phyloP scores from a whole-genome alignment of 2,329 filamentous ascomycete species.

The Beauveria sp. region DNA sequence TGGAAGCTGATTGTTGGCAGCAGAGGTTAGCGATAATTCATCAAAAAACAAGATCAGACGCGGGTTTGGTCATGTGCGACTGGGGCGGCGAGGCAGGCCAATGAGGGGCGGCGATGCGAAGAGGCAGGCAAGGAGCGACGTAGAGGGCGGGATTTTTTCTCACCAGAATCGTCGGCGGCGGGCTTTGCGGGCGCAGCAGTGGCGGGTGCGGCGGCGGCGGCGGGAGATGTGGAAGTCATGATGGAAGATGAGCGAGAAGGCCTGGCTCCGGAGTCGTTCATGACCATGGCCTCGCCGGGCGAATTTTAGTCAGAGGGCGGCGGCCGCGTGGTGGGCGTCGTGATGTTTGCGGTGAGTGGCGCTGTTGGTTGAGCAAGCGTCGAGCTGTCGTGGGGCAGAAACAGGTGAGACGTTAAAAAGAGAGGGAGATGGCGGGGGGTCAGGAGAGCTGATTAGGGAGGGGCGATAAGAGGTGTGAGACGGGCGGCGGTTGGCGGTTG shows the following conservation, averaged over 20 bases:
- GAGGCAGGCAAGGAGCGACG: neutral
- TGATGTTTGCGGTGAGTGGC: neutral
- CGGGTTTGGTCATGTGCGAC: too few relatives aligned
- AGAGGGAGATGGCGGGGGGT: conserved; percentile 8
- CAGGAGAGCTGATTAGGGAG: conserved; percentile 10
- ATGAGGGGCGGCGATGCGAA: neutral
- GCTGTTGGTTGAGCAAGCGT: conserved; percentile 8
- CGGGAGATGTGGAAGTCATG: conserved; percentile 28
- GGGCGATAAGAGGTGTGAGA: conserved; percentile 10
- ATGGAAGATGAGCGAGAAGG: conserved; percentile 30
- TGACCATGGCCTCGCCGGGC: conserved; percentile 27
- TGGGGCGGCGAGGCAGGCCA: neutral
- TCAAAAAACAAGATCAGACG: neutral
- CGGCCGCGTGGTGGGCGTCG: neutral
- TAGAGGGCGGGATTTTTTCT: conserved; percentile 16
- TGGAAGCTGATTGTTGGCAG: conserved; percentile 30
- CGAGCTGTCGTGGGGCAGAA: conserved; percentile 11
- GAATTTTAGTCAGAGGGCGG: neutral
- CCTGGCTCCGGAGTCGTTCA: conserved; percentile 32
- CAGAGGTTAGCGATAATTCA: neutral
- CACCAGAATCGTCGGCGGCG: conserved; percentile 34
- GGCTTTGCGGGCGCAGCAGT: conserved; percentile 10
- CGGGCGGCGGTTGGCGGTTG: neutral
- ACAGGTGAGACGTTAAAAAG: neutral
- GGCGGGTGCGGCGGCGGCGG: conserved; percentile 16